These are phyloP conservation scores for Guyanaporus albipodus DNA, from an alignment of 768 basidiomycete genomes.

Conservation along the genomic window DNA sequence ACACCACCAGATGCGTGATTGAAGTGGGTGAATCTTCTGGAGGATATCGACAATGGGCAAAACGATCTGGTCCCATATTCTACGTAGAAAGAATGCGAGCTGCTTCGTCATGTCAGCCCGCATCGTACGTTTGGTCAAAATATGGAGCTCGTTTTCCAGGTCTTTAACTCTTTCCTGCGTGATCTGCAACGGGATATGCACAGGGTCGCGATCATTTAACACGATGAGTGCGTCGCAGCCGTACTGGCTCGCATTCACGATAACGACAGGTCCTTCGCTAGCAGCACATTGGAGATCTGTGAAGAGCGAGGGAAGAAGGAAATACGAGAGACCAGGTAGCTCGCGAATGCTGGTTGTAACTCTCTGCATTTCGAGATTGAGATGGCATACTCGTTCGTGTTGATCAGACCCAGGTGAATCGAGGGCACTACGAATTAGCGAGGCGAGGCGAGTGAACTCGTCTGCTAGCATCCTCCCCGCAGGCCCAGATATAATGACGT, in stretches of 20 bases:
- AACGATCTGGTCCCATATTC: background rate
- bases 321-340: too few species aligned
- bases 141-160: background rate
- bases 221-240: too few species aligned
- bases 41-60: background rate
- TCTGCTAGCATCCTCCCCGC: background rate
- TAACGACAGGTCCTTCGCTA: too few species aligned
- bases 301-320: too few species aligned
- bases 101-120: background rate
- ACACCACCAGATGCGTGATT: background rate
- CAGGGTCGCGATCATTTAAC: too few species aligned
- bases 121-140: background rate
- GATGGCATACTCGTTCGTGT: background rate
- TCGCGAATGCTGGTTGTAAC: too few species aligned
- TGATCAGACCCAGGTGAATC: background rate
- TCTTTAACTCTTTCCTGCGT: background rate
- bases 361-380: too few species aligned
- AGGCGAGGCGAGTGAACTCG: background rate
- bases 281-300: too few species aligned
- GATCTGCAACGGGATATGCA: too few species aligned
- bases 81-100: background rate
- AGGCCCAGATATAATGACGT: background rate
- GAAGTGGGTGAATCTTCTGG: background rate
- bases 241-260: too few species aligned
- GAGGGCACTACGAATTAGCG: background rate